Evolutionary conservation across 805 yeast genomes (phyloP), one percentile per base, ranked within the genome.

Genomic region (Candida rishiriensis): DNA sequence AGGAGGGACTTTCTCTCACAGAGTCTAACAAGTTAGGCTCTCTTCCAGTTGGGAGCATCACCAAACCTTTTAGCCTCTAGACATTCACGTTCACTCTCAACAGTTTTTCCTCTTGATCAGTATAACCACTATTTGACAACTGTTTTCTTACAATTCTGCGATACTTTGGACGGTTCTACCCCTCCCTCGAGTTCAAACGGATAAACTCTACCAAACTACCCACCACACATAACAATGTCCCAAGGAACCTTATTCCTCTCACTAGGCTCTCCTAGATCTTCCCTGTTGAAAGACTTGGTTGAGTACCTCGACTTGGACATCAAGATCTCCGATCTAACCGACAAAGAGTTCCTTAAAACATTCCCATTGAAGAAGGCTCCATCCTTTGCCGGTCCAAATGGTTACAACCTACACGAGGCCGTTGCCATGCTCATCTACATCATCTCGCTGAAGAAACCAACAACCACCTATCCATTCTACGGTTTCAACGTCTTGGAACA

Each of bases 361-460:
- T 85, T 84, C 75, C 88, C 89, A 50, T 69, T 82, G 60, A 67
- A 69, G 51, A 79, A 73, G 62, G 62, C 73, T 46, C 91, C 91
- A 59, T 76, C 85, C 41, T 81, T 79, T 53, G 51, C 72, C 52
- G 85, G 83, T 34, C 76, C 79, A 50, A 75, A 79, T 60, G 87
- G 87, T 43, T 78, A 71, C 70, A 79, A 79, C 62, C 72, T 85
- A 59, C 74, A 77, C 41, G 90, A 85, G 71, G 73, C 68, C 46
- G 70, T 81, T 56, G 89, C 90, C 44, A 65, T 84, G 56, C 55
- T 72, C 55, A 61, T 72, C 61, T 81, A 83, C 48, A 30, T 61
- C 2, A 43, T 55, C 35, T 57, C 70, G 3, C 56, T 66, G 32
- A 56, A 60, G 18, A 66, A 65, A 30, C 79, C 37, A 3, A 38